Evolutionary conservation across 345 rosid species (phyloP).

Genomic region (Geranium rotundifolium): DNA sequence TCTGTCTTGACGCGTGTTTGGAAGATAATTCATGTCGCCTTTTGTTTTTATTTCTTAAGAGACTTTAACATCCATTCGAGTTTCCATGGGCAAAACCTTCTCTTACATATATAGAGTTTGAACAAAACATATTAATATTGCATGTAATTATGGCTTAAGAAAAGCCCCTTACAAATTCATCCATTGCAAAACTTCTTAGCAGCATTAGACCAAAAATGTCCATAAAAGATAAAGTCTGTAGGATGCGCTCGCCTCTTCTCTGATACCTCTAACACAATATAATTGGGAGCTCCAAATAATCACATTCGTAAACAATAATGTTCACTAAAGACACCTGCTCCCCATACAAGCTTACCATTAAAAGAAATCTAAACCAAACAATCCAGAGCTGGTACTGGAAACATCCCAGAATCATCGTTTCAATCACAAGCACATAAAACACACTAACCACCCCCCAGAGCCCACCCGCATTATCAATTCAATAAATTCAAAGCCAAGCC

Average conservation of each 20-base stretch:
- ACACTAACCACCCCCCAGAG: background rate
- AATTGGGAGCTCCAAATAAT: background rate
- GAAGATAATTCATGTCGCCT: background rate
- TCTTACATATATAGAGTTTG: background rate
- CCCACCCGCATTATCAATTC: no score
- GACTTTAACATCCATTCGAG: no score
- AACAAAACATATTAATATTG: background rate
- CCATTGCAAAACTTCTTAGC: background rate
- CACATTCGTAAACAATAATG: background rate
- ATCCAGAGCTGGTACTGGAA: no score
- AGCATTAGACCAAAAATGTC: background rate
- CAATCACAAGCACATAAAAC: background rate
- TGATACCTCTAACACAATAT: background rate
- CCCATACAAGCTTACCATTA: no score
- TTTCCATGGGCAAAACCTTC: background rate
- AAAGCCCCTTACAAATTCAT: background rate
- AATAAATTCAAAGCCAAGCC: background rate
- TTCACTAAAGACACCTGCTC: background rate
- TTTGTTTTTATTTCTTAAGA: no score
- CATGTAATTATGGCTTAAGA: background rate
- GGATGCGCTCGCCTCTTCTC: background rate
- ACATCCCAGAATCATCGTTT: background rate
- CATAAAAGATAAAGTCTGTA: background rate
- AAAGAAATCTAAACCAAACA: no score
- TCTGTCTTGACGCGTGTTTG: background rate